Base-by-base conservation (phyloP, 208 protist species). In the Acanthamoeba rhysodes region DNA sequence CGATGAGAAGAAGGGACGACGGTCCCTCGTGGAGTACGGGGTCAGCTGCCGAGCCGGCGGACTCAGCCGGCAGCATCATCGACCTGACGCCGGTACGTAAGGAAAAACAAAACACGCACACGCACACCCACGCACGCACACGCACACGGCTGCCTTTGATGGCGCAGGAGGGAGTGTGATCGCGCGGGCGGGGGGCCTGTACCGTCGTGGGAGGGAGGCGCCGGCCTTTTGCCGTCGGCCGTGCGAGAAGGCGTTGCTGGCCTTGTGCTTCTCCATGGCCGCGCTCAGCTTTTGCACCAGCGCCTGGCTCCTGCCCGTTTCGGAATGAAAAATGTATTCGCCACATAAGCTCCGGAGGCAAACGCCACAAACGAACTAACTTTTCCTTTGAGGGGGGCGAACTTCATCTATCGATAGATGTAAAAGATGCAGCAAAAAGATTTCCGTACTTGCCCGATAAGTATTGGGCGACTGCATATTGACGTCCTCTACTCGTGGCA, bases 211-310 rank as follows among this genome's bases (percentile, higher is more conserved):
- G 12, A 87, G 78, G n/a, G 32, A 34, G 16, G 48, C 78, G 29
- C 18, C 24, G 10, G 78, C 50, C 53, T 87, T 55, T 62, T 41
- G 78, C 24, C 22, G 41, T 24, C 32, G 78, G 22, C 9, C 59
- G 78, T 87, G 50, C 18, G 78, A 27, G 18, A 87, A 50, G 12
- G 78, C 78, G 32, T 87, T 87, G 4, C 16, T 27, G 8, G 78
- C 53, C 53, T 87, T 87, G 48, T 87, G 78, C 50, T 34, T 59
- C 53, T 87, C 78, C 78, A 87, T 87, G 12, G 78, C 78, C 2
- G 78, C 78, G 27, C n/a, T 62, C 50, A 87, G 48, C 53, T 87
- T 87, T 64, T 87, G 50, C n/a, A 87, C 53, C 18, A 87, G 78
- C 24, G 78, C 78, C 41, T 62, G 41, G 24, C 78, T 87, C 78